Percentiles rank a stretch among this genome's conserved stretches.
phyloP scores from a whole-genome alignment of 257 asterid species.

The Nicotiana undulata region DNA sequence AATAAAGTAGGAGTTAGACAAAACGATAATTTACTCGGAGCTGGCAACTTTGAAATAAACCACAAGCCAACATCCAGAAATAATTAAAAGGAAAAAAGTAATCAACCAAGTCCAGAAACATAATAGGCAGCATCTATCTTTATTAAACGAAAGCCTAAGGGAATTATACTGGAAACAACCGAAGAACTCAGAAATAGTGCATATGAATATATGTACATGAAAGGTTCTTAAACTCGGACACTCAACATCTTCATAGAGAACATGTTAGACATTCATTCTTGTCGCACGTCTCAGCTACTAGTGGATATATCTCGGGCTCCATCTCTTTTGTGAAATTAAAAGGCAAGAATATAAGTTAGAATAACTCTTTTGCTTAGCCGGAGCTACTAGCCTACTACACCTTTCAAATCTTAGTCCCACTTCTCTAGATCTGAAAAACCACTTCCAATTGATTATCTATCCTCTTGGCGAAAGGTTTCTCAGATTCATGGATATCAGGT shows the following conservation, averaged over 20 bases:
- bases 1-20: neutral
- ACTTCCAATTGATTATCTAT: neutral
- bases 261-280: neutral
- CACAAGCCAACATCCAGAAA: neutral
- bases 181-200: neutral
- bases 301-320: neutral
- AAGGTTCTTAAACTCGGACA: neutral
- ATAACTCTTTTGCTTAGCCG: neutral
- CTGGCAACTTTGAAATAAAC: slow-evolving; percentile 1
- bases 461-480: neutral
- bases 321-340: neutral
- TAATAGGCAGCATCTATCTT: neutral
- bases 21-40: neutral
- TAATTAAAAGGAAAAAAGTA: neutral
- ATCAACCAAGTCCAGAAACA: neutral
- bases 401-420: neutral
- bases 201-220: neutral
- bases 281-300: neutral
- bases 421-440: neutral
- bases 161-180: neutral
- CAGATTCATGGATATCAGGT: neutral
- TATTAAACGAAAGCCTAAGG: neutral
- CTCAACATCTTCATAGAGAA: neutral
- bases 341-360: neutral
- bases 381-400: neutral